Evolutionary conservation across 2,329 filamentous ascomycete species (phyloP), one percentile per base, ranked within the genome.

Genomic region (Pyricularia sp.): DNA sequence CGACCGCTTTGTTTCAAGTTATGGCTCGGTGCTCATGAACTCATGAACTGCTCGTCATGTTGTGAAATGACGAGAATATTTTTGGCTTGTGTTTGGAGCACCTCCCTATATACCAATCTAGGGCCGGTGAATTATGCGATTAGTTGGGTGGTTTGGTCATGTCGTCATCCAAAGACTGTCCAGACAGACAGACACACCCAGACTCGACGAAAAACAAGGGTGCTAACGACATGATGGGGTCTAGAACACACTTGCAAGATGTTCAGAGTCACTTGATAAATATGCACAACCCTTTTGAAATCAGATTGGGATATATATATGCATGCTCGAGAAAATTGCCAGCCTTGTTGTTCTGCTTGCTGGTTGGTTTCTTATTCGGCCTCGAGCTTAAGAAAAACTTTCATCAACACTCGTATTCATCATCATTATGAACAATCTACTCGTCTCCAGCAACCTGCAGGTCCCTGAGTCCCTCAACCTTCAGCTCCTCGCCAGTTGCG

Each of bases 391-490:
- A 64, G 65, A 30, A 30, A 33, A 67, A 61, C 58, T 65, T 31
- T 30, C 26, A 31, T 26, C 23, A 65, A 30, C 26, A 30, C 9
- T 31, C 26, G 9, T n/a, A 20, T 65, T n/a, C 65, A 61, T 61
- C n/a, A 61, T 26, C n/a, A 67, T 28, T 33, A 36, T 36, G 33
- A 55, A 14, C n/a, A 67, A 23, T 17, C n/a, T 55, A 71, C 73
- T 87, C 88, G 78, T 92, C 87, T 70, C 92, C 89, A 23, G 88
- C 84, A 72, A 93, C 90, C 78, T 88, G 88, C 75, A 92, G 85
- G 76, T 96, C 92, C 78, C 93, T 88, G 76, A 97, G 83, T 68
- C 92, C 92, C 81, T 97, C 92, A 68, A 97, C 93, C 76, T 92
- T 90, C 74, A 97, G 84, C 79, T 95, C 92, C 79, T 96, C 88